Base-by-base conservation (phyloP, 352 stramenopile species). In the Aphanomyces cochlioides region DNA sequence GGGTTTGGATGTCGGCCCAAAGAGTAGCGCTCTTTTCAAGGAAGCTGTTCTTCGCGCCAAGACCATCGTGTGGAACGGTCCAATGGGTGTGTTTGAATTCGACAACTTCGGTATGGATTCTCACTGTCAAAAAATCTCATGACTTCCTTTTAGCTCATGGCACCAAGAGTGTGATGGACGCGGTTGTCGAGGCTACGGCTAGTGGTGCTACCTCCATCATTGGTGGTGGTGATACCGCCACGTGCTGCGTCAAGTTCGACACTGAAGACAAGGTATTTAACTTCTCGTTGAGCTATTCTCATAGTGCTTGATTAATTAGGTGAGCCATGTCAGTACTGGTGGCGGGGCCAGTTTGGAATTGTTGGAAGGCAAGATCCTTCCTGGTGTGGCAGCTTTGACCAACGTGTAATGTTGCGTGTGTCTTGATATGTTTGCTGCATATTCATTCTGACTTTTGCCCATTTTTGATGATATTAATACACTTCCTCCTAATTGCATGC, bases 21-120 rank as follows among this genome's bases (percentile, higher is more conserved):
- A 98, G 73, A 96, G 88, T 45, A 84, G 85, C 66, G 80, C 93
- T 56, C 74, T 72, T 12, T 98, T 98, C 70, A 78, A 80, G 28
- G 73, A 82, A 0, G 90, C 87, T 57, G 77, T 98, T 37, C 56
- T 78, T 10, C 80, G 83, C 58, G 89, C 90, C 73, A 98, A 98
- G 79, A 99, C 97, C 39, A 77, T 99, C 65, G 96, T 99, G 66
- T 99, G 98, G 97, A 99, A 99, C 85, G 98, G 98, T 64, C 98
- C 98, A 36, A 99, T 99, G 95, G 98, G 98, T 67, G 97, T 99
- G 56, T 99, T 99, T 79, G 98, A 99, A 84, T 98, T 99, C 70
- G 92, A 99, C 66, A 89, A 89, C 19, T 99, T 99, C 74, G 83
- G 86, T 79, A 90, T 67, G 74, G 0, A 36, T 59, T 47, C 6